Base-by-base conservation (phyloP, 2,329 filamentous ascomycete genomes). In the Botrytis hyacinthi region DNA sequence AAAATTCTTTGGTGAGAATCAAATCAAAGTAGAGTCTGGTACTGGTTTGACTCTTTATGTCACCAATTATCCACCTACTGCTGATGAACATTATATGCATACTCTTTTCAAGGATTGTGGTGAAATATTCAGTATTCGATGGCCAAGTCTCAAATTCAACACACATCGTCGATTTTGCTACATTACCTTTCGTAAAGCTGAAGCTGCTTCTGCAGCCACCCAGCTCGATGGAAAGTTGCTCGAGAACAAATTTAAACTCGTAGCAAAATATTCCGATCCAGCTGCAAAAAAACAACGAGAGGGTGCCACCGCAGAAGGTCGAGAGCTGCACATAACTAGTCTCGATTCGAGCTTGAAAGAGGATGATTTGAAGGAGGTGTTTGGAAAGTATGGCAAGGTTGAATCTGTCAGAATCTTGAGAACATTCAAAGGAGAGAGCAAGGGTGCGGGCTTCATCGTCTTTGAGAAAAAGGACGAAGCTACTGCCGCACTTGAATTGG, bases 141-240 rank as follows among this genome's bases (percentile, higher is more conserved):
- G 96, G 83, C 96, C 96, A 2, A 97, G 94, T 73, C 88, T 99
- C 70, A 97, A 97, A 81, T 94, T 88, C 82, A 95, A 98, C 79
- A 91, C 92, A 2, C 91, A 93, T 78, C 93, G 96, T 46, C 92
- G 96, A 37, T 99, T 99, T 84, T 98, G 95, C 84, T 99, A 99
- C 82, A 87, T 98, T 10, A 93, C 97, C n/a, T 98, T 98, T 81
- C 87, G 90, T 66, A 89, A 90, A 46, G 83, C 87, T 4, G 86
- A 87, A n/a, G 88, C 89, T 70, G 93, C 94, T 0, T 86, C 89
- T 57, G 89, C 88, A 67, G 95, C 95, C 1, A 91, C 91, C 0
- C 84, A 89, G 74, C 87, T 97, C 67, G 87, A 98, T 79, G 92
- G 92, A 40, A 90, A 87, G 73, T 81, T 90, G 35, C 83, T 97